Conservation (phyloP, 2,329 filamentous ascomycete genomes). For the Aspergillus transmontanensis region DNA sequence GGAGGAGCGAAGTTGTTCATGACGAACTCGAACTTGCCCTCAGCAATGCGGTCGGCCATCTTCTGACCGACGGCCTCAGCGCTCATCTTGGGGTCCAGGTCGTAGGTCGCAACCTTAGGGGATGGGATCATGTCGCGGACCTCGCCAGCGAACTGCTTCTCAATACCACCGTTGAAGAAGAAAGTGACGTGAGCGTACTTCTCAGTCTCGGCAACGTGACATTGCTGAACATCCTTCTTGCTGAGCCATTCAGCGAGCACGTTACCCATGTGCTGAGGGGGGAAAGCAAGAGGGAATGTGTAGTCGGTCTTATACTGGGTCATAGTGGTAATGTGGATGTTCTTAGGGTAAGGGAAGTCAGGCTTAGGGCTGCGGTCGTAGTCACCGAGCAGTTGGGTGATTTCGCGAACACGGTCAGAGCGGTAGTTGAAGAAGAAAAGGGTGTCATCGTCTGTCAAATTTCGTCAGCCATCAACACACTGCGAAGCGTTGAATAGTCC, state of each 20-base stretch:
- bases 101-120: constrained; percentile 94
- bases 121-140: constrained; percentile 91
- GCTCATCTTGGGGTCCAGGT: constrained; percentile 93
- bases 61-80: constrained; percentile 87
- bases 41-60: constrained; percentile 80
- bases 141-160: constrained; percentile 93
- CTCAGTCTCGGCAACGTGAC: constrained; percentile 96
- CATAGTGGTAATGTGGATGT: constrained; percentile 89
- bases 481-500: background rate
- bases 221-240: constrained; percentile 87
- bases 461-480: constrained; percentile 21
- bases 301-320: constrained; percentile 97
- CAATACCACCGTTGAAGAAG: constrained; percentile 99
- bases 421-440: constrained; percentile 99
- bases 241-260: constrained; percentile 97
- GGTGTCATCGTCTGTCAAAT: constrained; percentile 73
- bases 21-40: constrained; percentile 89
- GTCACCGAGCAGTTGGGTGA: constrained; percentile 90
- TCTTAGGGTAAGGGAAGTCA: constrained; percentile 91
- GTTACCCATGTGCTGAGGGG: constrained; percentile 94
- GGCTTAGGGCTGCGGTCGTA: constrained; percentile 88
- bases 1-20: constrained; percentile 99
- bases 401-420: constrained; percentile 93
- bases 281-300: constrained; percentile 88
- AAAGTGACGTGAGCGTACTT: constrained; percentile 99